These are phyloP conservation scores for Endogone sp. DNA, from an alignment of 192 early-diverging fungal genomes.

Conservation along the genomic window DNA sequence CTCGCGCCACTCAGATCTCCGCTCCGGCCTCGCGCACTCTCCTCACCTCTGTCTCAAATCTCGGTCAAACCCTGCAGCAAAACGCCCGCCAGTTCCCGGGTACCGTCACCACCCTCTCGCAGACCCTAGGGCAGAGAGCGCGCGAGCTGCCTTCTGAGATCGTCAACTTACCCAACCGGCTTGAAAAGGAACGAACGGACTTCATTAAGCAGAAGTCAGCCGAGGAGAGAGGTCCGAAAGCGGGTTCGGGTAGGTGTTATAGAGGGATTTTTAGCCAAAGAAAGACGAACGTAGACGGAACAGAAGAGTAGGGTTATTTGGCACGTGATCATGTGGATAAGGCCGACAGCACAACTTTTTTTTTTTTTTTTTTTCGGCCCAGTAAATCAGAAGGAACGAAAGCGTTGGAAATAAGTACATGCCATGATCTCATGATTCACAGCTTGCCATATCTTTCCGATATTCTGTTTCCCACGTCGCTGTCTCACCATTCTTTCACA, in stretches of 20 bases:
- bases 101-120: neutral
- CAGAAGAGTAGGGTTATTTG: too few relatives aligned
- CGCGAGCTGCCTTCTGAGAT: constrained; percentile 8
- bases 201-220: constrained; percentile 46
- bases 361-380: too few relatives aligned
- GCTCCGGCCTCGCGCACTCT: neutral
- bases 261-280: too few relatives aligned
- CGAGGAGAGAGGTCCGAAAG: constrained; percentile 27
- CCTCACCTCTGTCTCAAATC: neutral
- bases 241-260: constrained; percentile 37
- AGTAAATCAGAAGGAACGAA: too few relatives aligned
- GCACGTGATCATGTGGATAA: too few relatives aligned
- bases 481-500: constrained; percentile 13
- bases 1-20: neutral
- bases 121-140: neutral
- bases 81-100: neutral
- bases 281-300: too few relatives aligned
- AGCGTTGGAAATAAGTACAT: too few relatives aligned
- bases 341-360: too few relatives aligned
- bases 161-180: constrained; percentile 22
- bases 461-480: constrained; percentile 1
- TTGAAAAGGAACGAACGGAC: constrained; percentile 41
- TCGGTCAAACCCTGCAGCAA: neutral
- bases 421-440: neutral
- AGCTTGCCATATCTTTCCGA: neutral